Base-by-base conservation (phyloP, 2,329 filamentous ascomycete species). In the Ophiostoma ips region DNA sequence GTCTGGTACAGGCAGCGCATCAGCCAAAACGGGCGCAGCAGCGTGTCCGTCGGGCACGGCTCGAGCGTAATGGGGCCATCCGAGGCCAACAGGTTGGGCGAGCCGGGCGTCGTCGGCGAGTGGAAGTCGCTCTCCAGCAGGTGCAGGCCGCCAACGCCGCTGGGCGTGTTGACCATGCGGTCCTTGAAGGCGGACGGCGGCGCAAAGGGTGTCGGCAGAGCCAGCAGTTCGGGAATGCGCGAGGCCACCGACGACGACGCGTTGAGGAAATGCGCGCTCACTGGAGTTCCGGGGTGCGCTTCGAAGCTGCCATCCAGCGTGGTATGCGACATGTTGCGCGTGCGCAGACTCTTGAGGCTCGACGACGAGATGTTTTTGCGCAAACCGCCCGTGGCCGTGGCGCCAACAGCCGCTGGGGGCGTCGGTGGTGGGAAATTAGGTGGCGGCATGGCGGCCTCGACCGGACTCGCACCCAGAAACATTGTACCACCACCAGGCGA, bases 11-110 rank as follows among this genome's bases (percentile, higher is more conserved):
- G 73, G 54, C 85, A 89, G 50, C 92, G 81, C 87, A 98, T 95
- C 41, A 98, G 72, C 92, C 92, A 98, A 65, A 95, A 98, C 2
- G 92, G 94, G 18, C 92, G 81, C n/a, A 96, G 73, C 59, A 95
- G 75, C 53, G 83, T 82, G 37, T 94, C 87, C 34, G 84, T 86
- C 1, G 92, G 92, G 62, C 94, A 98, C 3, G 92, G 85, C 61
- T 98, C 92, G 5, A 98, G 73, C 0, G 87, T 79, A 19, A 83
- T 75, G 12, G 89, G 89, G 1, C 80, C 76, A 56, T 87, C 81
- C 0, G 70, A 60, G 12, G 72, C 70, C n/a, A 75, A 63, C 3
- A 74, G 70, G 51, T 83, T 81, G 3, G 82, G 78, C n/a, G 79
- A 58, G 3, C 79, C 80, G 1, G 84, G 75, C 31, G 67, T 73